Conservation (phyloP, 75 land plant species). For the Adiantum capillusveneris region DNA sequence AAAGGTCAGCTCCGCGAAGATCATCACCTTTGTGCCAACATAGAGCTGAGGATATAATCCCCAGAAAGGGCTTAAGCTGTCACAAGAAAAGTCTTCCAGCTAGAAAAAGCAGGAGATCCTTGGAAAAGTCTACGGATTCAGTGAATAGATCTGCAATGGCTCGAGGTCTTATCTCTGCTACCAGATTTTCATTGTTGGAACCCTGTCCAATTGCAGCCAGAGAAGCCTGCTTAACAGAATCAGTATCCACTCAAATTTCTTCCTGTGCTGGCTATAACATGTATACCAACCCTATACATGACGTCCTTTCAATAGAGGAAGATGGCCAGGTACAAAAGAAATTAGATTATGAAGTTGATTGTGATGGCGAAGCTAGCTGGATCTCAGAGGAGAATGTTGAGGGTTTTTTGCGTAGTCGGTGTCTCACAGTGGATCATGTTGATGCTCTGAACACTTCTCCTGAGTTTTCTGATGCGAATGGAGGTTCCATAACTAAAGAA, state of each 20-base stretch:
- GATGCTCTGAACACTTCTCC: too few species aligned
- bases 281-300: neutral
- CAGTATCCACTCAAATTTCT: neutral
- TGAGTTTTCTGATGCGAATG: too few species aligned
- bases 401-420: neutral
- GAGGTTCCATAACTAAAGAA: too few species aligned
- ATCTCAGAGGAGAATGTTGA: slow-evolving; percentile 3
- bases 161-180: too few species aligned
- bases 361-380: neutral
- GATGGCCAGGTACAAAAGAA: neutral
- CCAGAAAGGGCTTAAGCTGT: neutral
- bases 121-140: too few species aligned
- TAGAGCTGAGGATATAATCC: neutral
- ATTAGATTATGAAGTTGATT: neutral
- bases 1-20: neutral
- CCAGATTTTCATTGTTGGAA: too few species aligned
- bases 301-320: neutral
- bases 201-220: too few species aligned
- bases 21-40: neutral
- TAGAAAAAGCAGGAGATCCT: neutral
- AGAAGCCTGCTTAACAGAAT: neutral
- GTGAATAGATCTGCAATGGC: too few species aligned
- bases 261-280: neutral
- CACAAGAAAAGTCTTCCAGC: neutral
- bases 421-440: too few species aligned